A percentile compares a stretch with the other conserved stretches of the same genome.
Evolutionary conservation across 2,329 filamentous ascomycete genomes (phyloP).

Genomic region (Fusarium transvaalense): DNA sequence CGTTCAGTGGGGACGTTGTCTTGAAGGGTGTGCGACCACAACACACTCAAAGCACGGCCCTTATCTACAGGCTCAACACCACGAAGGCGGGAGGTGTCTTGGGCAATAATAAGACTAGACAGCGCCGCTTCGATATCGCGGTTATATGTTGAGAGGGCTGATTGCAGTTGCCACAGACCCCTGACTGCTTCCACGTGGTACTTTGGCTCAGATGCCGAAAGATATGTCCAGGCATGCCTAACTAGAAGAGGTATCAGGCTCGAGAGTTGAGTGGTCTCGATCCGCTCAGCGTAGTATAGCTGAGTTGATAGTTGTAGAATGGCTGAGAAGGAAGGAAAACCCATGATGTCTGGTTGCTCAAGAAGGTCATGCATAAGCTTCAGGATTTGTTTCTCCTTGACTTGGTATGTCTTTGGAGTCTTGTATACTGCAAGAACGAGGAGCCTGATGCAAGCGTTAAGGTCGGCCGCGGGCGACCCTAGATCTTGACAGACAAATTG

Average conservation of each 20-base stretch:
- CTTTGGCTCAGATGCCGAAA: slow-evolving; percentile 87
- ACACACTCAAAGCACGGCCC: slow-evolving; percentile 76
- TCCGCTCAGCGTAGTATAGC: slow-evolving; percentile 66
- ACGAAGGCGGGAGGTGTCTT: slow-evolving; percentile 51
- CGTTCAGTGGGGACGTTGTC: slow-evolving; percentile 66
- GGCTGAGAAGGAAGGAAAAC: slow-evolving; percentile 70
- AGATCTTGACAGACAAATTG: slow-evolving; percentile 63
- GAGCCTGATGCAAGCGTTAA: slow-evolving; percentile 70
- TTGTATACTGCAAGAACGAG: slow-evolving; percentile 70
- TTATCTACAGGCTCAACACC: slow-evolving; percentile 65
- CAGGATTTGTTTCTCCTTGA: slow-evolving; percentile 63
- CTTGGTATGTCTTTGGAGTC: slow-evolving; percentile 57
- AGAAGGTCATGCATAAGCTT: slow-evolving; percentile 65
- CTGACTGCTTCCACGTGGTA: slow-evolving; percentile 94
- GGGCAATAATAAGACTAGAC: slow-evolving; percentile 73
- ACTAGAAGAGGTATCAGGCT: slow-evolving; percentile 77
- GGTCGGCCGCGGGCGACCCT: slow-evolving; percentile 58
- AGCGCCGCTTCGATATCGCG: slow-evolving; percentile 86
- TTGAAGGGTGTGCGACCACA: slow-evolving; percentile 85
- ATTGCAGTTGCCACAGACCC: slow-evolving; percentile 87
- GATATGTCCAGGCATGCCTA: slow-evolving; percentile 79
- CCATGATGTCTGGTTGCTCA: slow-evolving; percentile 53
- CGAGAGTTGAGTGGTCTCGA: slow-evolving; percentile 66
- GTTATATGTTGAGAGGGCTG: slow-evolving; percentile 72
- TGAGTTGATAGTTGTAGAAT: slow-evolving; percentile 69